Conservation (phyloP, 2,329 filamentous ascomycete genomes). For the Botryotinia narcissicola region DNA sequence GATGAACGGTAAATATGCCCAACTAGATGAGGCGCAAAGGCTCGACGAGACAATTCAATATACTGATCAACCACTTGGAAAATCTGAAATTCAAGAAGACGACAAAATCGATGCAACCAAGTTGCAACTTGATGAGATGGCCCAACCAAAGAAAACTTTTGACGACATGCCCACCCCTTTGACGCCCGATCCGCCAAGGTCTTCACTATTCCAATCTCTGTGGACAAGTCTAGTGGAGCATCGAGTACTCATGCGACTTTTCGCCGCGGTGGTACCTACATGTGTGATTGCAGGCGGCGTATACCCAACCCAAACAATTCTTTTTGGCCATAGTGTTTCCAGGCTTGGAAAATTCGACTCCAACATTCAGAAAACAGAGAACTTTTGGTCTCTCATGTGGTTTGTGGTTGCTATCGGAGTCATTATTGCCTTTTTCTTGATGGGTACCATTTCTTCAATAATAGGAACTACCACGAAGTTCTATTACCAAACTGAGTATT, state of each 20-base stretch:
- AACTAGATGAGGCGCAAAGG: constrained; percentile 61
- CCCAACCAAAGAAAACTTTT: background rate
- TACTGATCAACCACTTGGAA: background rate
- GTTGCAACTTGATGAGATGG: constrained; percentile 30
- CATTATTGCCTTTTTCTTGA: constrained; percentile 92
- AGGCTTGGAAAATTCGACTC: constrained; percentile 84
- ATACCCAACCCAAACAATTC: constrained; percentile 80
- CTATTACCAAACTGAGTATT: constrained; percentile 66
- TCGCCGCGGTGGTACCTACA: constrained; percentile 51
- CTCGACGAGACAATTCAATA: constrained; percentile 41
- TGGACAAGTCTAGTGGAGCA: background rate
- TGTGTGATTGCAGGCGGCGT: constrained; percentile 49
- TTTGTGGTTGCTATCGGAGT: constrained; percentile 55
- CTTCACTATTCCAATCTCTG: background rate
- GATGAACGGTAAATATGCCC: constrained; percentile 65
- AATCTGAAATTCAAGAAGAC: background rate
- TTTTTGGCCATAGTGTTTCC: constrained; percentile 89
- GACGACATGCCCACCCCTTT: background rate
- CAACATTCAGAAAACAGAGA: constrained; percentile 51
- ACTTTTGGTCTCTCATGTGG: constrained; percentile 22
- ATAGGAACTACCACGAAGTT: constrained; percentile 88
- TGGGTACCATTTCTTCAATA: constrained; percentile 83
- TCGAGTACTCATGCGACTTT: constrained; percentile 40
- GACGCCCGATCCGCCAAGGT: background rate
- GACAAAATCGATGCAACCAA: no score